A percentile compares a stretch with the other conserved stretches of the same genome.
These are phyloP conservation scores for Nitzschia putrida DNA, from an alignment of 108 stramenopile genomes.

Conservation along the genomic window DNA sequence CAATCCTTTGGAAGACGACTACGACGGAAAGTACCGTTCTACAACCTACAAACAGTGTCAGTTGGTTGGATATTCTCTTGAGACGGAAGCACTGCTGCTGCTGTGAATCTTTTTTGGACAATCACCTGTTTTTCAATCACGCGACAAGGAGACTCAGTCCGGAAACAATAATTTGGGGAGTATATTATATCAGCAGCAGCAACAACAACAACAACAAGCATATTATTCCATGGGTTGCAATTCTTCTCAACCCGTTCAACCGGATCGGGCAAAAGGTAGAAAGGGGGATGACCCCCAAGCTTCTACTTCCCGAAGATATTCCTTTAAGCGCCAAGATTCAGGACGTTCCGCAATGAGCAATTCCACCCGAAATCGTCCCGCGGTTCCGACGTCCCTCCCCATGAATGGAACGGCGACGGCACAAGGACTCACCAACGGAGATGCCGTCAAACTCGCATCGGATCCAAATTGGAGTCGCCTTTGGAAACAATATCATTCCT, in stretches of 20 bases:
- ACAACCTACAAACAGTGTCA: neutral
- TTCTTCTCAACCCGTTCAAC: slow-evolving; percentile 1
- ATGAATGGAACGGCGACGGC: neutral
- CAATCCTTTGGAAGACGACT: too few relatives aligned
- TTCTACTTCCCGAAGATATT: neutral
- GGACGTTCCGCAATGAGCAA: neutral
- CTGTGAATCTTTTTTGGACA: too few relatives aligned
- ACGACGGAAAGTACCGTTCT: too few relatives aligned
- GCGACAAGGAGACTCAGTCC: too few relatives aligned
- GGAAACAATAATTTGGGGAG: neutral
- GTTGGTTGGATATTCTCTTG: too few relatives aligned
- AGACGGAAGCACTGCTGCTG: too few relatives aligned
- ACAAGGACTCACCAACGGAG: neutral
- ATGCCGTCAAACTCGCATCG: neutral
- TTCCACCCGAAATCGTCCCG: neutral
- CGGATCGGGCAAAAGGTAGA: neutral
- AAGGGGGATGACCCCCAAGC: slow-evolving; percentile 5
- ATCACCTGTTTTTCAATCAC: too few relatives aligned
- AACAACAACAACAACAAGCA: slow-evolving; percentile 10
- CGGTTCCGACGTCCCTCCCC: neutral
- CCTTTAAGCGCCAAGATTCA: slow-evolving; percentile 6
- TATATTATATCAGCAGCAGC: neutral
- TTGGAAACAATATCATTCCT: slow-evolving; percentile 32
- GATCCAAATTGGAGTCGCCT: slow-evolving; percentile 46
- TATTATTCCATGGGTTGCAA: slow-evolving; percentile 11